Evolutionary conservation across 1,139 yeast genomes (phyloP), one percentile per base, ranked within the genome.

Genomic region (Suhomyces bribrorum): DNA sequence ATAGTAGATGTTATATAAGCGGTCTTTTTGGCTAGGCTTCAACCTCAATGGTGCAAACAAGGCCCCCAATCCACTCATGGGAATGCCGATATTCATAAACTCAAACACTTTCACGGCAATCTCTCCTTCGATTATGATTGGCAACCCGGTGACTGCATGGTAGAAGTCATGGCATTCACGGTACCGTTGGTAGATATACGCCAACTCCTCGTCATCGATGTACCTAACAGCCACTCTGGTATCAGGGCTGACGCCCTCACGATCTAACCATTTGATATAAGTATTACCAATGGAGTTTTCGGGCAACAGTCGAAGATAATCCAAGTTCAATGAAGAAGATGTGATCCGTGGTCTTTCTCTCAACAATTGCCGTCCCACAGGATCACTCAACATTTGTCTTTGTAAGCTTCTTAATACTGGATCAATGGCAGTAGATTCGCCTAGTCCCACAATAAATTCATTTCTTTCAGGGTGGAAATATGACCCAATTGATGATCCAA

Each of bases 81-180:
- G 97, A 33, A 94, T 79, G 2, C 96, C 96, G 44, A 92, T 77
- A 59, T 92, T 92, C 60, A 92, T 85, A 56, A 82, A 95, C 62
- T 92, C 99, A 51, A 94, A 81, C 18, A 90, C 86, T 62, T 92
- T 92, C 17, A 92, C 86, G 0, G 96, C 88, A 36, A 92, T 85
- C 57, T 92, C 99, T 13, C 98, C 99, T 56, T 92, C 98, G 50
- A 94, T 80, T 29, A 86, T 83, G 30, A 90, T 86, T 0, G 97
- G 97, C 37, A 88, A 72, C 7, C 95, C 94, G 0, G 95, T 85
- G 27, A 92, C 73, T 2, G 97, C 88, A 59, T 92, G 99, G 57
- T 89, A 92, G 54, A 92, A 92, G 59, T 92, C 99, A 54, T 92
- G 99, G 57, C 97, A 90, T 57, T 92, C 97, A 37, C 99, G 77